phyloP scores from a whole-genome alignment of 768 basidiomycete species.

The Solioccasus polychromus region DNA sequence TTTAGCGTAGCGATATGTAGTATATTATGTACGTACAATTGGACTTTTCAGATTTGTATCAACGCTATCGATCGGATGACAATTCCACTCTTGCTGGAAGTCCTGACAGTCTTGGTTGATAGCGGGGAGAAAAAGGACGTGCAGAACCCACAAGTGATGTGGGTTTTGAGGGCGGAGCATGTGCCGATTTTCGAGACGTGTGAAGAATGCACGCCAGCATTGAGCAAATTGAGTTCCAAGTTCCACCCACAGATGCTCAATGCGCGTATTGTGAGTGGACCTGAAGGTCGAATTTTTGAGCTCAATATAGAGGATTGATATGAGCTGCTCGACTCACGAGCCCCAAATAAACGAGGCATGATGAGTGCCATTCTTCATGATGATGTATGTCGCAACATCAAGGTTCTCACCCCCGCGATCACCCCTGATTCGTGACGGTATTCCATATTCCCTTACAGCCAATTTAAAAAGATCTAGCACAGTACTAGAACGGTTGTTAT shows the following conservation, averaged over 20 bases:
- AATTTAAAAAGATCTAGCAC: background rate
- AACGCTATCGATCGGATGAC: constrained; percentile 24
- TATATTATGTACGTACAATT: background rate
- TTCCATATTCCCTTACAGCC: constrained; percentile 10
- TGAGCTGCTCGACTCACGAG: constrained; percentile 1
- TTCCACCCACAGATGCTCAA: background rate
- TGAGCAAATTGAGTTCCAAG: background rate
- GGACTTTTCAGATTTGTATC: constrained; percentile 11
- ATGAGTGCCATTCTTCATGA: constrained; percentile 20
- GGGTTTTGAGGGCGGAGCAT: constrained; percentile 31
- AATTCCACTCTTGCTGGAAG: constrained; percentile 40
- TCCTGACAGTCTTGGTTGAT: constrained; percentile 38
- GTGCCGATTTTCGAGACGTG: constrained; percentile 32
- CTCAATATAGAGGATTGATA: no score
- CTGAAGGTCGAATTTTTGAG: constrained; percentile 21
- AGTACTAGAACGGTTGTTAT: background rate
- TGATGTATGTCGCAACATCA: constrained; percentile 24
- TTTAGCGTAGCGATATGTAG: background rate
- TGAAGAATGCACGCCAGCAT: constrained; percentile 44
- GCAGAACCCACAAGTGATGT: constrained; percentile 43
- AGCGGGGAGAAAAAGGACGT: constrained; percentile 37
- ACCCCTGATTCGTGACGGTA: constrained; percentile 26
- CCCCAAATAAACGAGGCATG: constrained; percentile 31
- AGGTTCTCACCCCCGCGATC: constrained; percentile 31
- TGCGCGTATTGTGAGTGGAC: constrained; percentile 38